A percentile compares a stretch with the other conserved stretches of the same genome.
These are phyloP conservation scores for Chondrus crispus DNA, from an alignment of 23 red algal species.

Conservation along the genomic window DNA sequence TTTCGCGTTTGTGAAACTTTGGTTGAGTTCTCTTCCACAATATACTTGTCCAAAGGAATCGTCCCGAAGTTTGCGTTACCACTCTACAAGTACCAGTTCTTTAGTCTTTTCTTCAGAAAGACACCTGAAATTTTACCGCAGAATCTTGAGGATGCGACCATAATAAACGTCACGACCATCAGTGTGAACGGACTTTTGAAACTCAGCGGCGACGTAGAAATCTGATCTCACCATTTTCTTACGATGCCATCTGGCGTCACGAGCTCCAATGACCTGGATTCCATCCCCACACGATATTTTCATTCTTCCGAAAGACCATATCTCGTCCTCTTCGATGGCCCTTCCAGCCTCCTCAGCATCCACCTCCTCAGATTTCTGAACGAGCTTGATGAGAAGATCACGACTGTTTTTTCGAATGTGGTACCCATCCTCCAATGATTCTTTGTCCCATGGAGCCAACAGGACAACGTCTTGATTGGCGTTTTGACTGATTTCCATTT, in stretches of 20 bases:
- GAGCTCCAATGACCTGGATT: background rate
- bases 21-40: background rate
- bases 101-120: too few relatives aligned
- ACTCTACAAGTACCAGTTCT: background rate
- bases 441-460: background rate
- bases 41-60: background rate
- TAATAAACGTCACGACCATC: background rate
- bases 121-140: background rate
- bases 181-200: background rate
- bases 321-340: background rate
- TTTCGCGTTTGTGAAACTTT: background rate
- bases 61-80: background rate
- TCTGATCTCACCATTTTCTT: background rate
- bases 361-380: background rate
- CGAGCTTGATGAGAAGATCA: background rate
- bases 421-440: background rate
- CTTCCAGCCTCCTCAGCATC: background rate
- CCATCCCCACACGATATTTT: background rate
- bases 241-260: background rate
- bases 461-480: too few relatives aligned
- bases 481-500: too few relatives aligned
- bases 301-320: background rate
- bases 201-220: background rate
- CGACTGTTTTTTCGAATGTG: background rate
- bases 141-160: background rate